Evolutionary conservation across 345 rosid species (phyloP), one percentile per base, ranked within the genome.

Genomic region (Citrus mangshanensis): DNA sequence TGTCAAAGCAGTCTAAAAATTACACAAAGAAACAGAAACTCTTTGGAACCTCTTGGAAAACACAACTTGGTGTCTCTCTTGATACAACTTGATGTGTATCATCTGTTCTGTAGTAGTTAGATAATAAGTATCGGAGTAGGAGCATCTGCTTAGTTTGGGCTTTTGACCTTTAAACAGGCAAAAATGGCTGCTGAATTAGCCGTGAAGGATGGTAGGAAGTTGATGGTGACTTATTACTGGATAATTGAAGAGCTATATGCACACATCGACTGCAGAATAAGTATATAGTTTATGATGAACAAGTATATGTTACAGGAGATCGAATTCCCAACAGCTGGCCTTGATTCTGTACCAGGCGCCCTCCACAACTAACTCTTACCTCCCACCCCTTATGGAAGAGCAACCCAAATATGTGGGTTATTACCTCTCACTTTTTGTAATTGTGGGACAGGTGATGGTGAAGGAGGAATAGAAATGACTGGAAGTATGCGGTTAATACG

Each of bases 381-480:
- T 18, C 16, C 35, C 5, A n/a, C n/a, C n/a, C n/a, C n/a, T n/a
- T n/a, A n/a, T n/a, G n/a, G n/a, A n/a, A 62, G 14, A 42, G 49
- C 49, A 42, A 32, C 7, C 35, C 22, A 19, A 9, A 7, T 46
- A 42, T 38, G 12, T 58, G 9, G 28, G 42, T 63, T 74, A 60
- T 22, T 22, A 69, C 63, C 28, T 70, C 25, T 24, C 59, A n/a
- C n/a, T 55, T 34, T 59, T 56, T 74, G 55, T 46, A 72, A 38
- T 56, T 38, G 27, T 72, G 30, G 21, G 65, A 62, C 83, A 94
- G 97, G 98, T 75, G 98, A 95, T 85, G 98, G 97, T 76, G 98
- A 95, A 91, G 98, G 98, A 76, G 98, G 97, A 65, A 91, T 77
- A 62, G 98, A 95, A 79, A 93, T 93, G 98, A 95, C 95, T 1